Evolutionary conservation across 2,329 filamentous ascomycete species (phyloP).

Genomic region (Aureobasidium sp.): DNA sequence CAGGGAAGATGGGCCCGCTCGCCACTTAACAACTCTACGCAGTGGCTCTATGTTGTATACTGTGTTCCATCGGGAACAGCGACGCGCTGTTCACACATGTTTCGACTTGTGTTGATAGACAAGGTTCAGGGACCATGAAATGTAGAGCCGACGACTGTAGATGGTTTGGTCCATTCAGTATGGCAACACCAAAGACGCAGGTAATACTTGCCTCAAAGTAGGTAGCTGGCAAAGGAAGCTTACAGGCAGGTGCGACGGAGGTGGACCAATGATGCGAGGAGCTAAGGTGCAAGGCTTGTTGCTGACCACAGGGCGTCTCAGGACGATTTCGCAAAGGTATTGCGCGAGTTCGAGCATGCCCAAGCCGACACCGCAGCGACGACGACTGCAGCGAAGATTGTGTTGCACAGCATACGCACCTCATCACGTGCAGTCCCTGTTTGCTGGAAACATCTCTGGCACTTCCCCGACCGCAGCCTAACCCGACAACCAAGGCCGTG

Average conservation of each 20-base stretch:
- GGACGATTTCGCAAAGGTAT: not conserved
- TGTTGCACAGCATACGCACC: constrained; percentile 1
- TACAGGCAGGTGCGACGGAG: not conserved
- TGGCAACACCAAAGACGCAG: not conserved
- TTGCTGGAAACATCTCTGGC: constrained; percentile 5
- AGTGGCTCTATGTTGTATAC: not conserved
- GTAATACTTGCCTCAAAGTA: not conserved
- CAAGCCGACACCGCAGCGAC: not conserved
- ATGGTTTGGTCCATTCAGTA: not conserved
- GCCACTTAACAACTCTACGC: not conserved
- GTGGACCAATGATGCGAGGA: not conserved
- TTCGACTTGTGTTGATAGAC: not conserved
- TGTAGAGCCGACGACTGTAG: too few species aligned
- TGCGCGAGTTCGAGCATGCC: not conserved
- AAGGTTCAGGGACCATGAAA: not conserved
- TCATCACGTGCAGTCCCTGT: constrained; percentile 7
- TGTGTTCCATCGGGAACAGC: not conserved
- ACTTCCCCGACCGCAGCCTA: constrained; percentile 3
- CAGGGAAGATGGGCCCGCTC: not conserved
- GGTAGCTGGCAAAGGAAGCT: not conserved
- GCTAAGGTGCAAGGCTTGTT: not conserved
- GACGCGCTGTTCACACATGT: not conserved
- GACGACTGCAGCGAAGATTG: not conserved
- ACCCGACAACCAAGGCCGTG: not conserved
- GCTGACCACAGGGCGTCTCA: constrained; percentile 9